phyloP scores from a whole-genome alignment of 495 filamentous ascomycete species.

The Penicillium riverlandense region DNA sequence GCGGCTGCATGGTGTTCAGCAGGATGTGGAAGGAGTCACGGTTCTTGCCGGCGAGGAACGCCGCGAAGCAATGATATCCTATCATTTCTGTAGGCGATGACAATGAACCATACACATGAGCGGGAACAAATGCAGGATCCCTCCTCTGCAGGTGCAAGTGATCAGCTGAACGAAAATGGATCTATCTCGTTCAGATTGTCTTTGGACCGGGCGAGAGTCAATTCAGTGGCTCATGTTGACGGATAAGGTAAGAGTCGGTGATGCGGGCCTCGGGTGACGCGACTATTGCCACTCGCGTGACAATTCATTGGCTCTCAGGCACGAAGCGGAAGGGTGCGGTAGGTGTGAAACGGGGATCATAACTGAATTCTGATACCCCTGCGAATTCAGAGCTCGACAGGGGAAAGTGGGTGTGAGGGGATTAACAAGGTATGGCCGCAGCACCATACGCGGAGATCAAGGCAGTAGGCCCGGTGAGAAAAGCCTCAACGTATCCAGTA shows the following conservation, averaged over 20 bases:
- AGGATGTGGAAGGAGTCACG: conserved; percentile 36
- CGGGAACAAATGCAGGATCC: conserved; percentile 38
- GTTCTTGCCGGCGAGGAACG: conserved; percentile 32
- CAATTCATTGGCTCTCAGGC: conserved; percentile 18
- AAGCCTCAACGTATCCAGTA: conserved; percentile 5
- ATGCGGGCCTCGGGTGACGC: conserved; percentile 21
- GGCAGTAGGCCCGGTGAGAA: neutral
- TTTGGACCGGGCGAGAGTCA: conserved; percentile 11
- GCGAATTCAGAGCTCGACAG: conserved; percentile 9
- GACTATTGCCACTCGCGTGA: conserved; percentile 16
- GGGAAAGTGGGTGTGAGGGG: conserved; percentile 1
- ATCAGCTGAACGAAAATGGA: conserved; percentile 42
- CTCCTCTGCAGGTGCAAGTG: conserved; percentile 37
- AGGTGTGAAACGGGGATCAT: conserved; percentile 14
- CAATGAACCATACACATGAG: conserved; percentile 38
- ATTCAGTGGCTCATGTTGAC: conserved; percentile 20
- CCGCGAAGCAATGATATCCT: conserved; percentile 29
- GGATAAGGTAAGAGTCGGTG: conserved; percentile 27
- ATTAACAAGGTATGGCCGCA: conserved; percentile 17
- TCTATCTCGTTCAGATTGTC: conserved; percentile 10
- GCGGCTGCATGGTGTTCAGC: conserved; percentile 39
- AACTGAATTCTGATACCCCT: conserved; percentile 15
- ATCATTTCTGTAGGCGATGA: conserved; percentile 29
- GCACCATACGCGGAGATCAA: conserved; percentile 15
- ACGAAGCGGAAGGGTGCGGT: conserved; percentile 18